These are phyloP conservation scores for Neurospora sp. DNA, from an alignment of 495 filamentous ascomycete species.

Conservation along the genomic window DNA sequence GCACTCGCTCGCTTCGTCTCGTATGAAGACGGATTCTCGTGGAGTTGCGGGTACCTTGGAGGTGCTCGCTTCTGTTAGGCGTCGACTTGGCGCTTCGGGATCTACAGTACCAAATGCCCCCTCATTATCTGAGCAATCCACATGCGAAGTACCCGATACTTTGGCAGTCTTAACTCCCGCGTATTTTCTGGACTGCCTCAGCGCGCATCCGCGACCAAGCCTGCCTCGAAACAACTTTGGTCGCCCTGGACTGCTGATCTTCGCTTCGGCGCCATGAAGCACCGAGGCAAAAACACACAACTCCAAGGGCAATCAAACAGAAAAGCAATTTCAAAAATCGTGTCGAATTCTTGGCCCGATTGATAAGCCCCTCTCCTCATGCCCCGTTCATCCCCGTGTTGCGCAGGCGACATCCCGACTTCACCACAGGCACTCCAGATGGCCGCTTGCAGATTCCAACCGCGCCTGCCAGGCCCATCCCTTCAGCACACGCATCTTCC, in stretches of 20 bases:
- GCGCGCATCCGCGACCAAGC: background rate
- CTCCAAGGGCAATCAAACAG: background rate
- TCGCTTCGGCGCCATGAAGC: background rate
- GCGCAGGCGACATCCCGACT: background rate
- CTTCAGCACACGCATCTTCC: background rate
- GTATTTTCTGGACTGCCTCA: background rate
- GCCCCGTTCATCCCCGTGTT: background rate
- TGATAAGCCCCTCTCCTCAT: background rate
- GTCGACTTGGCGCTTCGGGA: background rate
- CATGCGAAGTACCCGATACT: background rate
- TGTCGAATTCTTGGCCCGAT: background rate
- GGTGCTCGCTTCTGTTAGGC: background rate
- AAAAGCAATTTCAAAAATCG: background rate
- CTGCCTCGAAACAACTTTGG: background rate
- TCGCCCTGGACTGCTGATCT: background rate
- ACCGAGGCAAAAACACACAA: background rate
- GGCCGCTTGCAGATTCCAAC: background rate
- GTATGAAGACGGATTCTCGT: background rate
- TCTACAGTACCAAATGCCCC: background rate
- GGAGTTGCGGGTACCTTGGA: background rate
- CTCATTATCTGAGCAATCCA: background rate
- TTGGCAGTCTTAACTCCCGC: background rate
- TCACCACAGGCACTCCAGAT: background rate
- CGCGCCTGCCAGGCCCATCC: background rate
- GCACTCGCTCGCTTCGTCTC: background rate